Percentiles rank a stretch among this genome's conserved stretches.
phyloP scores from a whole-genome alignment of 352 stramenopile species.

The Phytophthora meadii region DNA sequence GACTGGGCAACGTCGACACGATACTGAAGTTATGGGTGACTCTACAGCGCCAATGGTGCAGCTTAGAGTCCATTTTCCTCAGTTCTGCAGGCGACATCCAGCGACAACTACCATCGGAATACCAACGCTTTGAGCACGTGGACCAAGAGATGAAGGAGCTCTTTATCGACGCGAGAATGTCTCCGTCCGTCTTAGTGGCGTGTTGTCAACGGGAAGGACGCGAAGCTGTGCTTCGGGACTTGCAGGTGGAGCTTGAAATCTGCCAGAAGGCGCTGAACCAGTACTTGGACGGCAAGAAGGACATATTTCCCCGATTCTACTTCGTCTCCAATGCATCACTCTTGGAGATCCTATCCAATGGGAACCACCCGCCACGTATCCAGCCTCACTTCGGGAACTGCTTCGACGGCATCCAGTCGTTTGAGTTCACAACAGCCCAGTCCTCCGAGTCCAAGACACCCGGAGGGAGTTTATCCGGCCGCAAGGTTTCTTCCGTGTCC shows the following conservation, averaged over 20 bases:
- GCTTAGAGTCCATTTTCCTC: conserved; percentile 96
- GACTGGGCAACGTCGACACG: conserved; percentile 92
- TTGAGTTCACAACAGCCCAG: conserved; percentile 67
- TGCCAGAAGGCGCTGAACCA: conserved; percentile 97
- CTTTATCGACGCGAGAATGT: conserved; percentile 63
- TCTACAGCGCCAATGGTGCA: conserved; percentile 93
- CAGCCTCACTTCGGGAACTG: conserved; percentile 91
- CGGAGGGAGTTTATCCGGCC: conserved; percentile 14
- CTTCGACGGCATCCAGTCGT: conserved; percentile 90
- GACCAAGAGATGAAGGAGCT: conserved; percentile 89
- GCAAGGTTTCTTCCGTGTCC: conserved; percentile 17
- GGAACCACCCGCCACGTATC: conserved; percentile 86
- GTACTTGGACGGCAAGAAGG: conserved; percentile 97
- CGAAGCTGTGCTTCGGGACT: conserved; percentile 80
- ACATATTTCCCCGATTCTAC: conserved; percentile 97
- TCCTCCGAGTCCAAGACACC: conserved; percentile 16
- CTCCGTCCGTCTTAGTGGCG: conserved; percentile 74
- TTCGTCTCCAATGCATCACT: conserved; percentile 96
- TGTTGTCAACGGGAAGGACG: conserved; percentile 83
- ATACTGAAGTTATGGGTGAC: conserved; percentile 94
- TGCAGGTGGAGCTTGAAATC: conserved; percentile 92
- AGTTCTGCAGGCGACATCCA: conserved; percentile 92
- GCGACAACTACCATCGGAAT: conserved; percentile 92
- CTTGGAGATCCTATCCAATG: conserved; percentile 96
- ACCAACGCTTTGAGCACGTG: conserved; percentile 89